These are phyloP conservation scores for Ophiostoma pallidulum DNA, from an alignment of 2,329 filamentous ascomycete species.

Conservation along the genomic window DNA sequence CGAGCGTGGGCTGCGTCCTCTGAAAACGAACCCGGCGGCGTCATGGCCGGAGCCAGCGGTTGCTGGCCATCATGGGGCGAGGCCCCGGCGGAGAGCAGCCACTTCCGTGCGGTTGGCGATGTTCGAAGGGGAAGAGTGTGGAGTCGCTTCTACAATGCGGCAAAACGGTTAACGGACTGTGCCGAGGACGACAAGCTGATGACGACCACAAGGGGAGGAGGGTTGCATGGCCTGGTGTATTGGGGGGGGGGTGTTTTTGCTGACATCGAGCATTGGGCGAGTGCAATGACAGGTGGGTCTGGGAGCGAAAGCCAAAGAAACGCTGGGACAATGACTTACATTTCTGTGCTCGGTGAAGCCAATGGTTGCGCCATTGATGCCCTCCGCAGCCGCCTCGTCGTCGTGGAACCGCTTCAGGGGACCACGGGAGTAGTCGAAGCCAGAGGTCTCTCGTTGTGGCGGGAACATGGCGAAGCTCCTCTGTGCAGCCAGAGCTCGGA, in stretches of 20 bases:
- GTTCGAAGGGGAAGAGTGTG: slow-evolving; percentile 43
- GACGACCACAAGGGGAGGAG: no score
- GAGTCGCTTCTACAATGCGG: slow-evolving; percentile 39
- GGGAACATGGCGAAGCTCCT: slow-evolving; percentile 13
- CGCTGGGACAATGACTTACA: slow-evolving; percentile 28
- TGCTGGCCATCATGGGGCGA: slow-evolving; percentile 17
- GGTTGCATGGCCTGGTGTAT: no score
- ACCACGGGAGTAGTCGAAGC: slow-evolving; percentile 27
- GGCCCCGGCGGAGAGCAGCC: slow-evolving; percentile 20
- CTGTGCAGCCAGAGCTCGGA: no score
- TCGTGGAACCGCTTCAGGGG: slow-evolving; percentile 38
- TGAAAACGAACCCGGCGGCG: slow-evolving; percentile 31
- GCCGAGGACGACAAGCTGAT: not conserved
- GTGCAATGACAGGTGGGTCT: not conserved
- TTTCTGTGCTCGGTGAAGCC: slow-evolving; percentile 43
- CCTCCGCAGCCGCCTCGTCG: slow-evolving; percentile 29
- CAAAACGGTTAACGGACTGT: not conserved
- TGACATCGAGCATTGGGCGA: no score
- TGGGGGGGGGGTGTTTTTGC: no score
- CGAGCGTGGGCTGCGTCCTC: slow-evolving; percentile 24
- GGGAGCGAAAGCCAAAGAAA: not conserved
- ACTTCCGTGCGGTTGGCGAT: slow-evolving; percentile 32
- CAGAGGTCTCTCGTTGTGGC: slow-evolving; percentile 9
- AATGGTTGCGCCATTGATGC: slow-evolving; percentile 25
- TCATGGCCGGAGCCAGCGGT: slow-evolving; percentile 26